phyloP scores from a whole-genome alignment of 306 rosid species.

The Dryas octopetala region DNA sequence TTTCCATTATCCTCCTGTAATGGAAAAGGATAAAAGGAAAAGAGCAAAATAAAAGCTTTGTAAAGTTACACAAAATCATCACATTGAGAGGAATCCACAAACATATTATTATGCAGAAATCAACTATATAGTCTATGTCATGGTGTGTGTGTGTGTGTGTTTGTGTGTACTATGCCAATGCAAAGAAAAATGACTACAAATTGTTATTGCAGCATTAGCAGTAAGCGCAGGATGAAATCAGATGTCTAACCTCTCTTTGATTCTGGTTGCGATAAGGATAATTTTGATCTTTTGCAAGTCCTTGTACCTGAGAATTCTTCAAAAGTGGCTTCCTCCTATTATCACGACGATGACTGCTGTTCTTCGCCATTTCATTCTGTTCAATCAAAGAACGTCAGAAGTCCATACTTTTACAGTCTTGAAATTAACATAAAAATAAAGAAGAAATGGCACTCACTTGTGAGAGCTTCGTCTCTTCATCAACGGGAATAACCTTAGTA shows the following conservation, averaged over 20 bases:
- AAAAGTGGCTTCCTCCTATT: constrained; percentile 48
- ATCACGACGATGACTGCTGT: constrained; percentile 41
- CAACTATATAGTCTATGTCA: background rate
- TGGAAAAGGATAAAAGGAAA: constrained; percentile 8
- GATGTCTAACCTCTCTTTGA: constrained; percentile 59
- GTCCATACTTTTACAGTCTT: constrained; percentile 19
- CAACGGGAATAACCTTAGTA: constrained; percentile 39
- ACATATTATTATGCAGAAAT: constrained; percentile 13
- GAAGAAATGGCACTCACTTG: constrained; percentile 49
- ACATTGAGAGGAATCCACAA: constrained; percentile 12
- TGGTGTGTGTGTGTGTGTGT: background rate
- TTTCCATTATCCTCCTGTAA: constrained; percentile 59
- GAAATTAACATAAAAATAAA: constrained; percentile 26
- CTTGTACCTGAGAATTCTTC: constrained; percentile 50
- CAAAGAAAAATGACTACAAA: constrained; percentile 2
- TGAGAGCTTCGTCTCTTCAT: constrained; percentile 52
- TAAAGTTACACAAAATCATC: constrained; percentile 14
- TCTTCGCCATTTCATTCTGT: constrained; percentile 62
- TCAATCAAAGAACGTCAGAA: constrained; percentile 22
- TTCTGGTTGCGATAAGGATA: constrained; percentile 37
- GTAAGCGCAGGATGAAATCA: constrained; percentile 22
- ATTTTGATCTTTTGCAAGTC: constrained; percentile 48
- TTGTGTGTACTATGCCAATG: background rate
- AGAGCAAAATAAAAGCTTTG: constrained; percentile 24
- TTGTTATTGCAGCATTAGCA: constrained; percentile 17